Evolutionary conservation across 768 basidiomycete species (phyloP).

Genomic region (Mycena alexandri): DNA sequence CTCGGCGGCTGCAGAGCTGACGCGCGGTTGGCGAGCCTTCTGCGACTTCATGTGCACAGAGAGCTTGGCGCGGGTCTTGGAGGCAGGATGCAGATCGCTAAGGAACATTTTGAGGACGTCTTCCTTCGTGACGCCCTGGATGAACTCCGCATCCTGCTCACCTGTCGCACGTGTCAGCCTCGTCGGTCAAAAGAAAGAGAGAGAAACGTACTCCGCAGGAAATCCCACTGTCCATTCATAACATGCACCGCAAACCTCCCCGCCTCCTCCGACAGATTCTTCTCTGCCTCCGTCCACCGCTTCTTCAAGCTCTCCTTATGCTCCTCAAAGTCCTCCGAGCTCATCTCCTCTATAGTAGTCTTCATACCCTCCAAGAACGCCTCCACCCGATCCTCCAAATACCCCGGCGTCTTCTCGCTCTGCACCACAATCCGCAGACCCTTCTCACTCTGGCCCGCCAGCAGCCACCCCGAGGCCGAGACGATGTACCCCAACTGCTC

Average conservation of each 20-base stretch:
- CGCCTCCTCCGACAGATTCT: slow-evolving; percentile 89
- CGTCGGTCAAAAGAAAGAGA: not conserved
- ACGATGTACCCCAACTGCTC: slow-evolving; percentile 98
- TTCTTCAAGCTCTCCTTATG: slow-evolving; percentile 84
- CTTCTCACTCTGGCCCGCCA: slow-evolving; percentile 75
- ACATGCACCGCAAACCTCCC: slow-evolving; percentile 78
- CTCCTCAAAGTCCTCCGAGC: slow-evolving; percentile 76
- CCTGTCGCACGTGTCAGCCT: slow-evolving; percentile 57
- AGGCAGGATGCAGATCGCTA: slow-evolving; percentile 76
- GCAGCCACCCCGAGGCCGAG: slow-evolving; percentile 65
- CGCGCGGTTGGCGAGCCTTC: slow-evolving; percentile 67
- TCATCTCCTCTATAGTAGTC: slow-evolving; percentile 75
- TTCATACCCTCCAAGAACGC: slow-evolving; percentile 87
- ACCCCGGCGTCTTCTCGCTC: slow-evolving; percentile 83
- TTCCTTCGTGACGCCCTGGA: slow-evolving; percentile 76
- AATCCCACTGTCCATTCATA: slow-evolving; percentile 87
- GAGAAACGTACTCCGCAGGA: slow-evolving; percentile 76
- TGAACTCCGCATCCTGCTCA: slow-evolving; percentile 74
- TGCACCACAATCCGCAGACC: slow-evolving; percentile 90
- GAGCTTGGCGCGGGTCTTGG: slow-evolving; percentile 80
- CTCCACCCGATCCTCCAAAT: slow-evolving; percentile 90
- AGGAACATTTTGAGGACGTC: slow-evolving; percentile 83
- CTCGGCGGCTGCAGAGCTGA: slow-evolving; percentile 73
- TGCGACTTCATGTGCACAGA: slow-evolving; percentile 86
- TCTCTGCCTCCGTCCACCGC: slow-evolving; percentile 87